phyloP scores from a whole-genome alignment of 352 stramenopile genomes.

The Phytophthora sp. region DNA sequence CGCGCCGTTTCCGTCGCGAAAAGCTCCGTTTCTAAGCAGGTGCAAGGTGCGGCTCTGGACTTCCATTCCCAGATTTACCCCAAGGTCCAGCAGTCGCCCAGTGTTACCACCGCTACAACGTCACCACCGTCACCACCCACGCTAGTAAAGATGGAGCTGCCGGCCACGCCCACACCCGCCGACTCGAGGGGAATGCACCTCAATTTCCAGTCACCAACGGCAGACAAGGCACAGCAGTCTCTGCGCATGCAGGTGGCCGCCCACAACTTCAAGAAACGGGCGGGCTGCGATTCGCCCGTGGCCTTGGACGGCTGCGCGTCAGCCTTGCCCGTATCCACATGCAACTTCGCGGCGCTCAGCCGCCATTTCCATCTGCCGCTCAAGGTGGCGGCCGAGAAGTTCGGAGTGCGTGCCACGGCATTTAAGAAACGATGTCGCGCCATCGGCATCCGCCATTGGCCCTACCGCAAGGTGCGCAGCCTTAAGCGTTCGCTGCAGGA shows the following conservation, averaged over 20 bases:
- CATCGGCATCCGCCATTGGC: constrained; percentile 78
- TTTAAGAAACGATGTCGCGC: constrained; percentile 81
- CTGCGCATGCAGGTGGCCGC: constrained; percentile 42
- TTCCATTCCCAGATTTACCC: constrained; percentile 39
- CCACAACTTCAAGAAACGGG: constrained; percentile 51
- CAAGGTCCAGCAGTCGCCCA: constrained; percentile 1
- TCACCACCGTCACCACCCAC: background rate
- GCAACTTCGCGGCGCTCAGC: constrained; percentile 78
- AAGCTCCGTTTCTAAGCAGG: constrained; percentile 33
- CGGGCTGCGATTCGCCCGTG: constrained; percentile 34
- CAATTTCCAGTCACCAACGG: constrained; percentile 55
- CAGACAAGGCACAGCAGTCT: constrained; percentile 47
- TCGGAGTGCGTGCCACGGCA: constrained; percentile 70
- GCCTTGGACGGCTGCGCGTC: constrained; percentile 19
- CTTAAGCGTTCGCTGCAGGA: constrained; percentile 74
- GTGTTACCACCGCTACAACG: background rate
- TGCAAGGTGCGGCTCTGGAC: constrained; percentile 13
- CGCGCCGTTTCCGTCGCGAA: constrained; percentile 34
- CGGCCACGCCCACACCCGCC: constrained; percentile 39
- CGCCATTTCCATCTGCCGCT: constrained; percentile 72
- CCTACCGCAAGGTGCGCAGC: constrained; percentile 75
- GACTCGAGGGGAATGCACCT: constrained; percentile 37
- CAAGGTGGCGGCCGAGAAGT: constrained; percentile 75
- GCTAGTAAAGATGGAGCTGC: constrained; percentile 35
- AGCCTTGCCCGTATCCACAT: constrained; percentile 41